These are phyloP conservation scores for Sarcodon sp. DNA, from an alignment of 768 basidiomycete species.

Conservation along the genomic window DNA sequence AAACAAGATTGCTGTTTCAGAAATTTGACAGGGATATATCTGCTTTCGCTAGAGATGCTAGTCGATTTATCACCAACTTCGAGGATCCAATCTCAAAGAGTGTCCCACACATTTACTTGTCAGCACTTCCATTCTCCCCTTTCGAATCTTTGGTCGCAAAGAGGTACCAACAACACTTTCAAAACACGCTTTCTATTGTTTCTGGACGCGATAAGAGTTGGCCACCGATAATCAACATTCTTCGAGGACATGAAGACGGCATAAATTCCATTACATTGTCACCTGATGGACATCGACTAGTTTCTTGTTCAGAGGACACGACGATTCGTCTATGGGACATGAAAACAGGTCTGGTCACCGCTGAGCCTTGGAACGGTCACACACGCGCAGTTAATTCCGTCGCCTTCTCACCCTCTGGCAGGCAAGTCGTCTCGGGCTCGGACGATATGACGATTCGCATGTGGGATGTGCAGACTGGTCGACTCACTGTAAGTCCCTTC, in stretches of 20 bases:
- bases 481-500: neutral
- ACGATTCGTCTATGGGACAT: conserved; percentile 16
- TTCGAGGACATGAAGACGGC: conserved; percentile 1
- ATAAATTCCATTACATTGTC: conserved; percentile 8
- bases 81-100: too few species aligned
- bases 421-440: conserved; percentile 6
- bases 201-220: too few species aligned
- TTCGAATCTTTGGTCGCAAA: too few species aligned
- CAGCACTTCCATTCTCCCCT: too few species aligned
- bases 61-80: too few species aligned
- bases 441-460: conserved; percentile 6
- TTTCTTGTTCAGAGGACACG: conserved; percentile 12
- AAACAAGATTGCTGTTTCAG: too few species aligned
- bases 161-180: too few species aligned
- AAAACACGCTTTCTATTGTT: too few species aligned
- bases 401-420: conserved; percentile 10
- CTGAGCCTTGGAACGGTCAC: conserved; percentile 4
- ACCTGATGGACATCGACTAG: conserved; percentile 11
- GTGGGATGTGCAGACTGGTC: conserved; percentile 7
- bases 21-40: too few species aligned
- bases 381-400: conserved; percentile 4
- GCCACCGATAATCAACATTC: neutral
- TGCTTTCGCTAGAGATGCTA: too few species aligned
- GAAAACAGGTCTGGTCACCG: conserved; percentile 6
- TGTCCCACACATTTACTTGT: too few species aligned